Evolutionary conservation across 75 land plant genomes (phyloP), one percentile per base, ranked within the genome.

Genomic region (Pseudotsuga menziesii): DNA sequence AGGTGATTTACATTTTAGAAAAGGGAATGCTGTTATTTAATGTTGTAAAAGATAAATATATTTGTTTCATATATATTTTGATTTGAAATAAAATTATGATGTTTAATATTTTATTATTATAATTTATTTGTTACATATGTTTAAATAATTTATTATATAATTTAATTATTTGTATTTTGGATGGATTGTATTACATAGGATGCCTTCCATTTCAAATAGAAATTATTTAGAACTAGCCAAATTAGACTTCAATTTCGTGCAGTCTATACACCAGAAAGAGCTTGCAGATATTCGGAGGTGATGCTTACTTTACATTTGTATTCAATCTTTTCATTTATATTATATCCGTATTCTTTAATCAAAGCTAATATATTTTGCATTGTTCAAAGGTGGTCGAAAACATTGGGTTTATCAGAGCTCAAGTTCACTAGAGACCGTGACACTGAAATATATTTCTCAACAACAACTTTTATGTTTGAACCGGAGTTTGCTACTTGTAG

Each of bases 371-470:
- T 44, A 44, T 44, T 35, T 35, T 35, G 36, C 36, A n/a, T 48
- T 22, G 26, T 72, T 58, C 29, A 56, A 41, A 88, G 94, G 74
- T 94, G 97, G 97, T 84, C 87, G 81, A 70, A 77, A n/a, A 77
- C 77, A 0, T 75, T 81, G 55, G 80, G 81, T 5, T 79, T 94
- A 20, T 71, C 82, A 4, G 80, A 88, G 61, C 58, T 85, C 56
- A 48, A 29, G 17, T 82, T 88, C 56, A 80, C 76, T 2, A 76
- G 85, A 72, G 75, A 85, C 52, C 80, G 81, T 32, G 75, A 78
- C 35, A 12, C 76, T 8, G 80, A 85, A 75, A 86, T 85, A 84
- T 82, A 81, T 75, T 72, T 84, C 52, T 77, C 78, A 66, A 14
- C 88, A 9, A 23, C 81, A 58, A 77, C 86, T 2, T 11, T 23